These are phyloP conservation scores for Ramicandelaber brevisporus DNA, from an alignment of 192 early-diverging fungal species.

Conservation along the genomic window DNA sequence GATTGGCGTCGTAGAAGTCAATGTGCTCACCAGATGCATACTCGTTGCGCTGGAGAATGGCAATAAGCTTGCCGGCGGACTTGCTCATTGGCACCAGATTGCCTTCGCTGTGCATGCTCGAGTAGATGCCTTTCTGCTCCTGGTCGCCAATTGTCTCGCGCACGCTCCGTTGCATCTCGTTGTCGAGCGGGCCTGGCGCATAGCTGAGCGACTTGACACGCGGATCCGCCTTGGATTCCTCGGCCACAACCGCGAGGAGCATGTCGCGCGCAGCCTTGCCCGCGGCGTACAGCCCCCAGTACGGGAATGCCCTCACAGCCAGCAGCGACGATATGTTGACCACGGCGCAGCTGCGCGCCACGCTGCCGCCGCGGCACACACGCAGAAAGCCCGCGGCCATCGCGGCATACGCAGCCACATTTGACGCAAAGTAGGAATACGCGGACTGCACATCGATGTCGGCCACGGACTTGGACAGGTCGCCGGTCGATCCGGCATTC, in stretches of 20 bases:
- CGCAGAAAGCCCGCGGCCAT: constrained; percentile 14
- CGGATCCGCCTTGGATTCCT: constrained; percentile 22
- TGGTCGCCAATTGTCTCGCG: constrained; percentile 35
- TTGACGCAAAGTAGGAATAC: constrained; percentile 20
- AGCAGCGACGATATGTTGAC: constrained; percentile 61
- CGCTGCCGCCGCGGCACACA: neutral
- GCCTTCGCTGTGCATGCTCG: constrained; percentile 29
- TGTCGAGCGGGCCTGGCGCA: constrained; percentile 72
- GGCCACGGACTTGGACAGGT: constrained; percentile 26
- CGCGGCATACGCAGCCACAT: constrained; percentile 26
- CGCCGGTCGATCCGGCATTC: constrained; percentile 48
- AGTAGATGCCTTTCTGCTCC: constrained; percentile 31
- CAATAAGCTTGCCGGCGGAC: constrained; percentile 32
- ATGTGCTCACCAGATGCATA: constrained; percentile 39
- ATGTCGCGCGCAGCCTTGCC: constrained; percentile 65
- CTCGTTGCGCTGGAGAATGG: constrained; percentile 23
- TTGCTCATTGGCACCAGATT: constrained; percentile 39
- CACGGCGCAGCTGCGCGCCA: constrained; percentile 12
- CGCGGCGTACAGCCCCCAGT: constrained; percentile 60
- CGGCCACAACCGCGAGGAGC: constrained; percentile 37
- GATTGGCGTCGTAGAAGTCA: constrained; percentile 37
- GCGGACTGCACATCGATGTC: constrained; percentile 21
- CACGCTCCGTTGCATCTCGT: constrained; percentile 52
- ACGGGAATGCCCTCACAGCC: constrained; percentile 41
- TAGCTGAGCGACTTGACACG: constrained; percentile 47